Evolutionary conservation across 345 rosid genomes (phyloP), one percentile per base, ranked within the genome.

Genomic region (Gossypium australe): DNA sequence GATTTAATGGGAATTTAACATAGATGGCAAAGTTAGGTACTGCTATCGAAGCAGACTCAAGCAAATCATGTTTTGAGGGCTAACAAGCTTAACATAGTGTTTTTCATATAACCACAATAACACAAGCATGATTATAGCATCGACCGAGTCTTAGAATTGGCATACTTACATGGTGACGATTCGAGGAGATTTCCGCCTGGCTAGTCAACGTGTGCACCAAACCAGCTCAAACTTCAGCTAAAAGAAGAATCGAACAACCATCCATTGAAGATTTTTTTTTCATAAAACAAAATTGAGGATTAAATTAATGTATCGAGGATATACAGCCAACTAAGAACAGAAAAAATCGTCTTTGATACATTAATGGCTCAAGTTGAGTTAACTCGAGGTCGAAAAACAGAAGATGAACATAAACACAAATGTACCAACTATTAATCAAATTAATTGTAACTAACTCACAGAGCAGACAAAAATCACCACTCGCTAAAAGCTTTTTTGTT

Each of bases 391-490:
- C 52, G 44, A 56, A 65, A 74, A 70, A 60, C 78, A 29, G 47
- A 75, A 47, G 49, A 34, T 55, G 9, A 71, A 74, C 75, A 57
- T 11, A 58, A 58, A 58, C 62, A 58, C 67, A 85, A 69, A 78
- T 69, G 53, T 74, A 74, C 75, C 64, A 72, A 49, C 73, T 72
- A 56, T 72, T 56, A 68, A 82, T 81, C 68, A 76, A 75, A 79
- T 81, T 77, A 80, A 77, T 77, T 71, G 81, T 82, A 82, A 71
- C 57, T 80, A 80, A 56, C 77, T 80, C 84, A 76, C 88, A 80
- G 76, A 72, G 78, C 70, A 45, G 76, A 75, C 52, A 76, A 84
- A 82, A 89, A 86, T 75, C 79, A 83, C 83, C 78, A 80, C 85
- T 78, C 85, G 69, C 76, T 78, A 80, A 73, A 76, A 73, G 79